These are phyloP conservation scores for Aspergillus texensis DNA, from an alignment of 2,329 filamentous ascomycete species.

Conservation along the genomic window DNA sequence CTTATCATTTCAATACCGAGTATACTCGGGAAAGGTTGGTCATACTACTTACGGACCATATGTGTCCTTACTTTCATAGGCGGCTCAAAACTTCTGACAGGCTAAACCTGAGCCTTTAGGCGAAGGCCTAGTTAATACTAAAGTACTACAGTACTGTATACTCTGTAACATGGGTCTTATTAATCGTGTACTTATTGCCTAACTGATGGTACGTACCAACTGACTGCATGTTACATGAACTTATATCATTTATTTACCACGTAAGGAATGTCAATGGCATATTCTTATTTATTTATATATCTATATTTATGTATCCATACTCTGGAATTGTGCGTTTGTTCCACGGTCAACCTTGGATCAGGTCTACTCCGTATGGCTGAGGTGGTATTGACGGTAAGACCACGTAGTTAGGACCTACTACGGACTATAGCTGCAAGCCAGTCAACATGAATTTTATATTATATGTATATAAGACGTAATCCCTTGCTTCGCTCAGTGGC, in stretches of 20 bases:
- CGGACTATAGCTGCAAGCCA: too few species aligned
- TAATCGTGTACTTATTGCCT: not conserved
- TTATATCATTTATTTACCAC: too few species aligned
- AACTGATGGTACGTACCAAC: not conserved
- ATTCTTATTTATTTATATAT: too few species aligned
- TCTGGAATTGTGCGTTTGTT: not conserved
- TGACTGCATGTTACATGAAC: not conserved
- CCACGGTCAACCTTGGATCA: not conserved
- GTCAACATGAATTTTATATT: too few species aligned
- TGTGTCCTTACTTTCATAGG: not conserved
- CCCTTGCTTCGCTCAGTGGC: too few species aligned
- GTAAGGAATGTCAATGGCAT: too few species aligned
- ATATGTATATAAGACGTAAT: too few species aligned
- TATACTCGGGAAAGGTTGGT: not conserved
- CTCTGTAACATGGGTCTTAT: not conserved
- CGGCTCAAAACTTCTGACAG: not conserved
- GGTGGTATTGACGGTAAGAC: not conserved
- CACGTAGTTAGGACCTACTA: not conserved
- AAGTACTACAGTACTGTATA: too few species aligned
- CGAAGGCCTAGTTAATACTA: not conserved
- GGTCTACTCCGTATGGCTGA: too few species aligned
- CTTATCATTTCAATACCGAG: too few species aligned
- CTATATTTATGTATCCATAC: too few species aligned
- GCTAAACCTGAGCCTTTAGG: not conserved
- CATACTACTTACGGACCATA: not conserved